Evolutionary conservation across 2,329 filamentous ascomycete species (phyloP).

Genomic region (Nothophoma quercina): DNA sequence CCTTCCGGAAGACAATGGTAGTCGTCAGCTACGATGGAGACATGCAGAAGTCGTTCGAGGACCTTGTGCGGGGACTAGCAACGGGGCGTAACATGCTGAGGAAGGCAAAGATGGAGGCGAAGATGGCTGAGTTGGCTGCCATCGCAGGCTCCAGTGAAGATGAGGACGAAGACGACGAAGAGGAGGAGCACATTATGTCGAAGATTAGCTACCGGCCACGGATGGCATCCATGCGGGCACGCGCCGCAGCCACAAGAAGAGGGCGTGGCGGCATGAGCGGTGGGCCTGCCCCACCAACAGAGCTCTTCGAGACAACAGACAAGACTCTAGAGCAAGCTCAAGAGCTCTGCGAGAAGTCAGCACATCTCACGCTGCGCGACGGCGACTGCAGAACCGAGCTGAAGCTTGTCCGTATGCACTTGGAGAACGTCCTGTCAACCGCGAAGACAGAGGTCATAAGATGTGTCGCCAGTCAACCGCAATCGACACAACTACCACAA

Average conservation of each 20-base stretch:
- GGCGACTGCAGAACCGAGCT: conserved; percentile 85
- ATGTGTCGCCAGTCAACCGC: conserved; percentile 27
- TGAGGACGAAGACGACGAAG: conserved; percentile 35
- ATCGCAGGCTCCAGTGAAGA: conserved; percentile 41
- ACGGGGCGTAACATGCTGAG: conserved; percentile 82
- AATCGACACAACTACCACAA: conserved; percentile 18
- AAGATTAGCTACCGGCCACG: conserved; percentile 50
- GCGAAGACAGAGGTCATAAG: conserved; percentile 56
- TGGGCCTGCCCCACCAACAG: conserved; percentile 27
- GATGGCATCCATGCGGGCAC: conserved; percentile 43
- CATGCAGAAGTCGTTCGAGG: conserved; percentile 82
- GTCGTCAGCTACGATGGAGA: conserved; percentile 93
- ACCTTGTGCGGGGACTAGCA: conserved; percentile 81
- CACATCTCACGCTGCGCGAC: conserved; percentile 87
- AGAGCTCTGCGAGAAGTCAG: conserved; percentile 81
- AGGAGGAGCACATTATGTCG: conserved; percentile 37
- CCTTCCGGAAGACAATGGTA: conserved; percentile 76
- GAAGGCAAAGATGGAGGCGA: conserved; percentile 85
- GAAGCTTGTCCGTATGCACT: conserved; percentile 69
- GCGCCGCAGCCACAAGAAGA: conserved; percentile 24
- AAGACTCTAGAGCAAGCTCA: conserved; percentile 82
- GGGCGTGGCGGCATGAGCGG: conserved; percentile 14
- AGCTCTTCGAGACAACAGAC: conserved; percentile 70
- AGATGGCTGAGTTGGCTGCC: conserved; percentile 62
- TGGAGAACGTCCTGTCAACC: conserved; percentile 68